Percentiles rank a stretch among this genome's conserved stretches.
Evolutionary conservation across 306 rosid species (phyloP).

Genomic region (Erythrophleum fordii): DNA sequence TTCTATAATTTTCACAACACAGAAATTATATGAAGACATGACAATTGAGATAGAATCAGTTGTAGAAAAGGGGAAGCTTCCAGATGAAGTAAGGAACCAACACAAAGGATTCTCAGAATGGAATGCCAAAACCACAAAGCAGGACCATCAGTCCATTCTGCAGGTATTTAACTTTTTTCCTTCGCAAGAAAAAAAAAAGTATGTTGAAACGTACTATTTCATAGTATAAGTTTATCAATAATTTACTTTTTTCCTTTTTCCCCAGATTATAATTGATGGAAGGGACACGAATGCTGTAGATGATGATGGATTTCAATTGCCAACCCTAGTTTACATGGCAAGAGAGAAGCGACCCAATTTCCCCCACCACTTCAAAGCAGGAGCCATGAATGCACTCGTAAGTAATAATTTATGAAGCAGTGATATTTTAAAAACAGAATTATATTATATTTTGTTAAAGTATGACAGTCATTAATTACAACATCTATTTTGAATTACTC

Average conservation of each 20-base stretch:
- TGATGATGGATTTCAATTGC: slow-evolving; percentile 52
- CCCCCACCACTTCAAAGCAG: slow-evolving; percentile 82
- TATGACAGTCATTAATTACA: too few species aligned
- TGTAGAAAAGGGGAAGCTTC: slow-evolving; percentile 46
- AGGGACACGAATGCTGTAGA: slow-evolving; percentile 52
- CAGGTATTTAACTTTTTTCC: slow-evolving; percentile 40
- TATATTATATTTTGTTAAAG: too few species aligned
- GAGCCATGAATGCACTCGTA: slow-evolving; percentile 76
- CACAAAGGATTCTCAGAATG: slow-evolving; percentile 68
- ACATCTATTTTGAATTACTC: too few species aligned
- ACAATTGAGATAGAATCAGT: slow-evolving; percentile 51
- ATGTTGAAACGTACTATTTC: not conserved
- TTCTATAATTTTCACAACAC: not conserved
- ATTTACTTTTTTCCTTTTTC: not conserved
- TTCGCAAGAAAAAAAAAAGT: not conserved
- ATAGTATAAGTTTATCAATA: too few species aligned
- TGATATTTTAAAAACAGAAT: too few species aligned
- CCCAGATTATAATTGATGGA: slow-evolving; percentile 63
- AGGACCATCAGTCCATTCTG: slow-evolving; percentile 69
- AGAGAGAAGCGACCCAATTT: slow-evolving; percentile 66
- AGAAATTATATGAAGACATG: slow-evolving; percentile 80
- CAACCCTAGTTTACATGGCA: slow-evolving; percentile 68
- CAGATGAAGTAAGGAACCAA: slow-evolving; percentile 42
- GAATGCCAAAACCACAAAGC: slow-evolving; percentile 54
- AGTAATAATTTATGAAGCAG: slow-evolving; percentile 2